phyloP scores from a whole-genome alignment of 345 rosid genomes.

The Adansonia digitata region DNA sequence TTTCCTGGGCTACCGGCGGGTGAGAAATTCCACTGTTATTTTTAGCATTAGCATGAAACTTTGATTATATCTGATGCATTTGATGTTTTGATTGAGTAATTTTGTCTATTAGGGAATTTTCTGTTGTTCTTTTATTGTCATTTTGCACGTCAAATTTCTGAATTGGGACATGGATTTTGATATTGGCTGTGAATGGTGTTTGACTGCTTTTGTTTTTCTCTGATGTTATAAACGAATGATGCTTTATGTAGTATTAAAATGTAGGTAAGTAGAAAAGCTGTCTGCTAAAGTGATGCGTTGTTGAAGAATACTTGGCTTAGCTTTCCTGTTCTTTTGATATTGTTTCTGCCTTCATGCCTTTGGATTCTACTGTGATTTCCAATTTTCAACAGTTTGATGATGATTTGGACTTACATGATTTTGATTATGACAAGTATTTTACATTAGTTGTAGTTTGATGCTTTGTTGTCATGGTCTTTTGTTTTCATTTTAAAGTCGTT shows the following conservation, averaged over 20 bases:
- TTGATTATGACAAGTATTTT: not conserved
- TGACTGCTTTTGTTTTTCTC: not conserved
- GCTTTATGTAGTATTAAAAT: not conserved
- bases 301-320: not conserved
- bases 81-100: not conserved
- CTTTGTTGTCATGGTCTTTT: not conserved
- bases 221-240: not conserved
- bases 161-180: not conserved
- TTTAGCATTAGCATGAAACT: not conserved
- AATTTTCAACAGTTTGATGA: not conserved
- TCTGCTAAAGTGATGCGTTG: not conserved
- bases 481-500: no score
- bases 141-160: not conserved
- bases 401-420: not conserved
- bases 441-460: not conserved
- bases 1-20: not conserved
- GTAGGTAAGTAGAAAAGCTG: not conserved
- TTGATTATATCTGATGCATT: not conserved
- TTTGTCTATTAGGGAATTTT: not conserved
- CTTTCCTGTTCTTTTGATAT: not conserved
- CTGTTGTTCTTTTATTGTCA: not conserved
- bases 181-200: not conserved
- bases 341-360: not conserved
- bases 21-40: not conserved
- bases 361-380: not conserved